Conservation (phyloP, 1,284 basidiomycete species). For the Rhizoctonia solani region DNA sequence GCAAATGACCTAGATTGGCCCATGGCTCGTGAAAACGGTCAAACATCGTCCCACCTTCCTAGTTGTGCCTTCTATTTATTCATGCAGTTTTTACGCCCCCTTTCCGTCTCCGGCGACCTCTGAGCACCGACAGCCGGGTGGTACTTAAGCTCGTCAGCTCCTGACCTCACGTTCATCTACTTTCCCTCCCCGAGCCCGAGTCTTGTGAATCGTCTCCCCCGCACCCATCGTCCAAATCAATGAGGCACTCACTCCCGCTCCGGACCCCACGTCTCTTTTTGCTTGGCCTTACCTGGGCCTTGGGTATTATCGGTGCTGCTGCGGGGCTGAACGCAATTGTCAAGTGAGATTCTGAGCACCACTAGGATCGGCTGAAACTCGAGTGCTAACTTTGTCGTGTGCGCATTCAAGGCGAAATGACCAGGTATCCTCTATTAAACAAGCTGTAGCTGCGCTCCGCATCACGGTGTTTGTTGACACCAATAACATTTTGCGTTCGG, state of each 20-base stretch:
- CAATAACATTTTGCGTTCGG: slow-evolving; percentile 32
- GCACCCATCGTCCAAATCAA: neutral
- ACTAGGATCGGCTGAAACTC: too few relatives aligned
- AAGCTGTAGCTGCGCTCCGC: slow-evolving; percentile 18
- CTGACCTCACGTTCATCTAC: neutral
- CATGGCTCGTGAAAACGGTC: too few relatives aligned
- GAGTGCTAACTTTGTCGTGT: neutral
- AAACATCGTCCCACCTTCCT: too few relatives aligned
- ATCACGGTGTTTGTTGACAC: slow-evolving; percentile 36
- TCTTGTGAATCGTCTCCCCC: neutral
- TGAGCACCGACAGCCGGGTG: slow-evolving; percentile 4
- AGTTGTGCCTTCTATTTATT: too few relatives aligned
- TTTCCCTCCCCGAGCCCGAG: slow-evolving; percentile 11
- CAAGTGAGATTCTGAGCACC: slow-evolving; percentile 44
- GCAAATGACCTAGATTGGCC: too few relatives aligned
- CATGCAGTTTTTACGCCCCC: neutral
- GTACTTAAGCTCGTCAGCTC: slow-evolving; percentile 2
- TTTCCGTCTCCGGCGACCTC: neutral
- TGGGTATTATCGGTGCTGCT: slow-evolving; percentile 46
- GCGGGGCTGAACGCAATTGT: slow-evolving; percentile 51
- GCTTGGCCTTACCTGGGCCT: slow-evolving; percentile 48
- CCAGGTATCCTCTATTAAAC: slow-evolving; percentile 24
- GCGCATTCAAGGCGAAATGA: slow-evolving; percentile 17
- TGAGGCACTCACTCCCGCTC: slow-evolving; percentile 22
- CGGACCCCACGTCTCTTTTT: slow-evolving; percentile 44